A percentile compares a stretch with the other conserved stretches of the same genome.
These are phyloP conservation scores for Erodium trifolium DNA, from an alignment of 441 rosid genomes.

Conservation along the genomic window DNA sequence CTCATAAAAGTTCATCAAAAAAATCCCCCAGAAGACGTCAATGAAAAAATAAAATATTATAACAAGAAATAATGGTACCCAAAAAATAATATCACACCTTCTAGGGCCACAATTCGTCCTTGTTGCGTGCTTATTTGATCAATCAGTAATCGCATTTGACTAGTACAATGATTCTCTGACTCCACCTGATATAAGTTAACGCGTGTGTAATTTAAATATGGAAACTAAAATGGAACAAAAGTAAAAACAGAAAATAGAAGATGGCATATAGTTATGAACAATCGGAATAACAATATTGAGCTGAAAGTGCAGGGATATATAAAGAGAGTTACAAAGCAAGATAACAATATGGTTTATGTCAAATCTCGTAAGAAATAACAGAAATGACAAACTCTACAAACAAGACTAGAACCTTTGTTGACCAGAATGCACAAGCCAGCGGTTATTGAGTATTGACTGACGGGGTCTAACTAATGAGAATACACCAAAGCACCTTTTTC, in stretches of 20 bases:
- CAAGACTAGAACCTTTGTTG: not conserved
- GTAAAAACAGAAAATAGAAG: not conserved
- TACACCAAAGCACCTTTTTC: not conserved
- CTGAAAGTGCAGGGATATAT: not conserved
- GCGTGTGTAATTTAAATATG: not conserved
- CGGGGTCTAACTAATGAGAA: no score
- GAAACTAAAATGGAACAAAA: not conserved
- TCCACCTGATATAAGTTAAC: conserved; percentile 41
- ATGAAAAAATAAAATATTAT: not conserved
- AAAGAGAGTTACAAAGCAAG: not conserved
- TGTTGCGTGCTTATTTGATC: conserved; percentile 85
- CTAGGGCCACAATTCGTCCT: conserved; percentile 55
- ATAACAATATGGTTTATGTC: not conserved
- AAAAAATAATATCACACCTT: conserved; percentile 37
- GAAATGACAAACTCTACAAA: not conserved
- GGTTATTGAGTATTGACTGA: no score
- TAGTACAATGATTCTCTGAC: conserved; percentile 66
- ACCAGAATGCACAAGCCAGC: not conserved
- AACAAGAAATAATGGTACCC: not conserved
- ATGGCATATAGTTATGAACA: not conserved
- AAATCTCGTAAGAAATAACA: not conserved
- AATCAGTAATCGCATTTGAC: conserved; percentile 61
- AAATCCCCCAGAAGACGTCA: not conserved
- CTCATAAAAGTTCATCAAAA: not conserved
- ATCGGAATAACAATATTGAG: not conserved